Evolutionary conservation across 257 asterid genomes (phyloP), one percentile per base, ranked within the genome.

Genomic region (Dorcoceras hygrometricum): DNA sequence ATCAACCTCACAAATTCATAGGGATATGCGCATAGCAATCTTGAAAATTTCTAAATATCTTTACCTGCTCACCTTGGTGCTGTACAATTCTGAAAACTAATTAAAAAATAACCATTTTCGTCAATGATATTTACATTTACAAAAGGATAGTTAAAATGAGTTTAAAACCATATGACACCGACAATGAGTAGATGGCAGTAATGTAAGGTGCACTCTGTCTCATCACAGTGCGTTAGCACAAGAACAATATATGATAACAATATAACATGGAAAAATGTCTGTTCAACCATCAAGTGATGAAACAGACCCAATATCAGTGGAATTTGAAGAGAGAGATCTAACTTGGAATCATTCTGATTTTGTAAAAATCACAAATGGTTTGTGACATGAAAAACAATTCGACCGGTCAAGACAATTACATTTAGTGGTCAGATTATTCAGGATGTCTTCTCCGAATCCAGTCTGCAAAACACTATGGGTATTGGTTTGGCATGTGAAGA

Each of bases 1-100:
- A 53, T 28, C 22, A 54, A 53, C 62, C 63, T 51, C 53, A 53
- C 32, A n/a, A 68, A 23, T 34, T 18, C 57, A 60, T 26, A 62
- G 10, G 62, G 46, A 74, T 14, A 56, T 26, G 23, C 57, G 22
- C 46, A 67, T 31, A 73, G n/a, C 57, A 66, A 57, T 66, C 48
- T 43, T 63, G 63, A 5, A 39, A 29, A 39, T n/a, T 50, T 36
- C 51, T 39, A 67, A 46, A 27, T 29, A 14, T 12, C 48, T 20
- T 63, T 25, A 46, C 34, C 24, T 24, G 43, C 32, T 36, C 39
- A 23, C 63, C 62, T 60, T 57, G 58, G 24, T 29, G 39, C 16
- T 27, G 59, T 5, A 16, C 58, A 59, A 27, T 39, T 51, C 48
- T 46, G 51, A 14, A 43, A 43, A 43, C 51, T 14, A 43, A 43